Conservation (phyloP, 768 basidiomycete genomes). For the Holtermannia corniformis region DNA sequence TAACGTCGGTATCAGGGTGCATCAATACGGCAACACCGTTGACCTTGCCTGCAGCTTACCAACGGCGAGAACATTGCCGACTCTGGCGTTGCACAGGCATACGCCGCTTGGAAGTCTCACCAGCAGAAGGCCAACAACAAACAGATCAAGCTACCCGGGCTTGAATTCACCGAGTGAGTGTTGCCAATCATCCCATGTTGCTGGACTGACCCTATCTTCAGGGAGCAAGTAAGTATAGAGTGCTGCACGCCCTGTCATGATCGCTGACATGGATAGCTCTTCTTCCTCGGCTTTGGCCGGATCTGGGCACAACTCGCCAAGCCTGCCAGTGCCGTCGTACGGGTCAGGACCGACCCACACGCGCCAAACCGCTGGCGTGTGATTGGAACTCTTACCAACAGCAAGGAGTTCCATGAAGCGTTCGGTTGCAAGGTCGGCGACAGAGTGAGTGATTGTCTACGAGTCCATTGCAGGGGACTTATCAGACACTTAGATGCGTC, state of each 20-base stretch:
- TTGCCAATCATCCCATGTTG: not conserved
- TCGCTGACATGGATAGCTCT: too few species aligned
- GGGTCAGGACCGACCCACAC: slow-evolving; percentile 79
- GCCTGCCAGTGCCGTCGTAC: slow-evolving; percentile 60
- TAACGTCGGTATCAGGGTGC: slow-evolving; percentile 54
- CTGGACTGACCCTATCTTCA: slow-evolving; percentile 35
- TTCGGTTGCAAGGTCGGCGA: slow-evolving; percentile 70
- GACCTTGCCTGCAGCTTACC: slow-evolving; percentile 18
- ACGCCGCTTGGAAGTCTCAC: slow-evolving; percentile 81
- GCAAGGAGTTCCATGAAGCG: slow-evolving; percentile 76
- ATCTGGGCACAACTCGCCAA: slow-evolving; percentile 81
- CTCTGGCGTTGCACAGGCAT: slow-evolving; percentile 49
- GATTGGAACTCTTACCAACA: slow-evolving; percentile 76
- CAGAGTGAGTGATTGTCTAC: slow-evolving; percentile 50
- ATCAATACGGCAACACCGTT: not conserved
- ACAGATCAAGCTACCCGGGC: slow-evolving; percentile 63
- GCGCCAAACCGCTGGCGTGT: slow-evolving; percentile 70
- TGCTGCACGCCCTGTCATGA: too few species aligned
- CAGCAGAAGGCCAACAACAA: slow-evolving; percentile 48
- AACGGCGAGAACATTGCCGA: slow-evolving; percentile 41
- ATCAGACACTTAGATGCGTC: not conserved
- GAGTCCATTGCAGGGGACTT: too few species aligned
- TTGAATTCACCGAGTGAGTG: slow-evolving; percentile 42
- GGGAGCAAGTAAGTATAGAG: too few species aligned
- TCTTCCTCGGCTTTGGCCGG: slow-evolving; percentile 82